Evolutionary conservation across 2,329 filamentous ascomycete species (phyloP).

Genomic region (Pseudogymnoascus sp.): DNA sequence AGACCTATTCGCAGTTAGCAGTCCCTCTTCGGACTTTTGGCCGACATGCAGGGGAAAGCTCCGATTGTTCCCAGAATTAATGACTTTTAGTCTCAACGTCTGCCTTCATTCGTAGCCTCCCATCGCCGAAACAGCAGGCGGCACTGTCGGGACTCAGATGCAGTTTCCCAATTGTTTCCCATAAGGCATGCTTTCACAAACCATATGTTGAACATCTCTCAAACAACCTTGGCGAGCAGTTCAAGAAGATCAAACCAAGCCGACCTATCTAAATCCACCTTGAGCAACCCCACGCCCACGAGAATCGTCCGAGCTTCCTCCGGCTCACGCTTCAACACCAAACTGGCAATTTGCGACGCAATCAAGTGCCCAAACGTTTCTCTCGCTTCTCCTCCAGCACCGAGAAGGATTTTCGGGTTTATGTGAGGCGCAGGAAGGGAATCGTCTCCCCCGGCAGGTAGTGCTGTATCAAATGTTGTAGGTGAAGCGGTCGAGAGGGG

Average conservation of each 20-base stretch:
- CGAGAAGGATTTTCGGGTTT: constrained; percentile 78
- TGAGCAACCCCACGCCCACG: constrained; percentile 50
- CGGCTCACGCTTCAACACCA: constrained; percentile 62
- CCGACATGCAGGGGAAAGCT: too few species aligned
- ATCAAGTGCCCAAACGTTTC: constrained; percentile 82
- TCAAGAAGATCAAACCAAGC: constrained; percentile 58
- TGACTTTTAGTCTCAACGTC: neutral
- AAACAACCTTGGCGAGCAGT: constrained; percentile 46
- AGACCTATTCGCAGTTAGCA: too few species aligned
- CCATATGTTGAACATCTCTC: neutral
- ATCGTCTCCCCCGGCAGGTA: constrained; percentile 27
- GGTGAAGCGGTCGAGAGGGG: constrained; percentile 62
- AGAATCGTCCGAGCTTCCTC: constrained; percentile 53
- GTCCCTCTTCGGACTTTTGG: too few species aligned
- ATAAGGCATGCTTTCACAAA: neutral
- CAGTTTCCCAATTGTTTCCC: neutral
- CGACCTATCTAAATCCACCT: constrained; percentile 38
- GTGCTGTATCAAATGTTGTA: constrained; percentile 47
- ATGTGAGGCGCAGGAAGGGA: constrained; percentile 68
- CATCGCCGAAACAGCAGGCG: neutral
- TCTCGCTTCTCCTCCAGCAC: constrained; percentile 67
- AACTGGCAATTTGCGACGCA: constrained; percentile 79
- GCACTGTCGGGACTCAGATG: neutral
- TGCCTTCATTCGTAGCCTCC: neutral
- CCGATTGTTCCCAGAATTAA: neutral